A percentile compares a stretch with the other conserved stretches of the same genome.
phyloP scores from a whole-genome alignment of 2,329 filamentous ascomycete genomes.

The Phyllosticta citrichinensis region DNA sequence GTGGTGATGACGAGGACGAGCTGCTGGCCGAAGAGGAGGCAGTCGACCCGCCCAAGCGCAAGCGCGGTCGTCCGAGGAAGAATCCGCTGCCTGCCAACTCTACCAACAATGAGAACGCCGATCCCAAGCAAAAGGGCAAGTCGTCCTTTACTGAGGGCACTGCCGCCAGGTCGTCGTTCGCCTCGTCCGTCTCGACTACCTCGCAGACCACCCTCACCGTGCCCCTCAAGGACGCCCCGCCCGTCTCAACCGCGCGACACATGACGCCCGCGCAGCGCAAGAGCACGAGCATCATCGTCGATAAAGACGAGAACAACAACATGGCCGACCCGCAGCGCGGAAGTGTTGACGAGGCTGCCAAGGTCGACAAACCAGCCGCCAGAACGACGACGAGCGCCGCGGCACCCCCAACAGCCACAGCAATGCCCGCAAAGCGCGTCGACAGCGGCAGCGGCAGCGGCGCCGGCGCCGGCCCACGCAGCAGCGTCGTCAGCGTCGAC shows the following conservation, averaged over 20 bases:
- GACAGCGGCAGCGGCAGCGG: neutral
- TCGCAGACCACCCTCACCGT: neutral
- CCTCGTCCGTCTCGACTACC: neutral
- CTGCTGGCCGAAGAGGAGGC: neutral
- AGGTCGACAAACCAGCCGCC: too few species aligned
- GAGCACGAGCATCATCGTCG: neutral
- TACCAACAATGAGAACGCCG: neutral
- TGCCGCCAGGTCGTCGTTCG: neutral
- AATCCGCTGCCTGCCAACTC: neutral
- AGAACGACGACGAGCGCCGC: too few species aligned
- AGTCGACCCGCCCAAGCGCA: constrained; percentile 5
- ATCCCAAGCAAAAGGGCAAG: neutral
- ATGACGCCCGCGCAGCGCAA: neutral
- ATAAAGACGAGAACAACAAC: neutral
- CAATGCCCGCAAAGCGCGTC: neutral
- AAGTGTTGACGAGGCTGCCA: too few species aligned
- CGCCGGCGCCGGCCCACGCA: neutral
- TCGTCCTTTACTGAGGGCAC: neutral
- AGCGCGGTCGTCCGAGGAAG: constrained; percentile 9
- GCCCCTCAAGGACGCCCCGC: neutral
- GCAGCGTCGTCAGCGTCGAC: neutral
- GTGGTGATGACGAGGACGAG: neutral
- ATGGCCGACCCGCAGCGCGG: too few species aligned
- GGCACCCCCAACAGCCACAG: too few species aligned
- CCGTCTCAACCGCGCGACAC: neutral